phyloP scores from a whole-genome alignment of 352 stramenopile species.

The Phytophthora capsici region DNA sequence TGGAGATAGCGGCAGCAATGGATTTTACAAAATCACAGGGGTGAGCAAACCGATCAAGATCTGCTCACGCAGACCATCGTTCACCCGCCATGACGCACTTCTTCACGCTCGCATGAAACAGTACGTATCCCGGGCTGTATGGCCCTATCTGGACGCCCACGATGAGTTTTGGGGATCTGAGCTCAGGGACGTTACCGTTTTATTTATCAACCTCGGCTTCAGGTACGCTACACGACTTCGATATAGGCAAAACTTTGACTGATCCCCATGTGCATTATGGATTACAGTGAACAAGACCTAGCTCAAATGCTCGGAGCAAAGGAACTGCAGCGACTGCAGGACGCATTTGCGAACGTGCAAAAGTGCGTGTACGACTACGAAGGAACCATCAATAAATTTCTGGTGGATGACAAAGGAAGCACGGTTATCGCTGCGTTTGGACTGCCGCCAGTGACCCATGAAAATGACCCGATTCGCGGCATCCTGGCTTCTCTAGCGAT shows the following conservation, averaged over 20 bases:
- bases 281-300: conserved; percentile 72
- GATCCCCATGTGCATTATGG: background rate
- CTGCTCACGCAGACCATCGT: conserved; percentile 72
- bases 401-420: conserved; percentile 95
- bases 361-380: conserved; percentile 94
- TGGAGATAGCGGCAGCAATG: conserved; percentile 9
- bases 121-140: conserved; percentile 92
- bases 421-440: conserved; percentile 95
- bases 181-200: conserved; percentile 88
- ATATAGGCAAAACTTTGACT: background rate
- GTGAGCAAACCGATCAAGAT: conserved; percentile 72
- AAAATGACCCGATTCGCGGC: conserved; percentile 90
- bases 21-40: conserved; percentile 65
- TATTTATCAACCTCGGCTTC: conserved; percentile 96
- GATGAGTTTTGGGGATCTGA: conserved; percentile 95
- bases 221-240: conserved; percentile 40
- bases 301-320: conserved; percentile 75
- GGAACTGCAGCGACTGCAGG: conserved; percentile 75
- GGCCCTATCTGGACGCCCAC: conserved; percentile 91
- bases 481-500: conserved; percentile 91
- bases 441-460: conserved; percentile 91
- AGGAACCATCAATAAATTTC: conserved; percentile 96
- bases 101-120: conserved; percentile 89
- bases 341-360: conserved; percentile 87
- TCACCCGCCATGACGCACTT: conserved; percentile 79